A percentile compares a stretch with the other conserved stretches of the same genome.
These are phyloP conservation scores for Pichia deserticola DNA, from an alignment of 805 yeast species.

Conservation along the genomic window DNA sequence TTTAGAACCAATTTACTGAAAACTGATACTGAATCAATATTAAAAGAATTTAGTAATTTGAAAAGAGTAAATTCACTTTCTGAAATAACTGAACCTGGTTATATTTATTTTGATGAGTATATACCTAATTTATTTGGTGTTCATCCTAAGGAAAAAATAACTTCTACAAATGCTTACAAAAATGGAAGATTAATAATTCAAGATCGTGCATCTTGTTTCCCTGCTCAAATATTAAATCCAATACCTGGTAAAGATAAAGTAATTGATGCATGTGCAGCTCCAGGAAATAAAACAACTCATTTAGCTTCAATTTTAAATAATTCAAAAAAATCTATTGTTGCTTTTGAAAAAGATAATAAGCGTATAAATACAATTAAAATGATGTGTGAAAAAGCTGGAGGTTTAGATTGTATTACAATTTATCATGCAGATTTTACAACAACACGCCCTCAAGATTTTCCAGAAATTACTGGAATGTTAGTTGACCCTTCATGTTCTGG, in stretches of 20 bases:
- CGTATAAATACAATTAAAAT: slow-evolving; percentile 62
- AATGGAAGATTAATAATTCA: slow-evolving; percentile 82
- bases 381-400: slow-evolving; percentile 79
- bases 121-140: slow-evolving; percentile 78
- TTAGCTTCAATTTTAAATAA: slow-evolving; percentile 56
- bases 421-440: slow-evolving; percentile 55
- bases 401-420: slow-evolving; percentile 35
- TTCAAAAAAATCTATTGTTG: slow-evolving; percentile 46
- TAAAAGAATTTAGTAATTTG: slow-evolving; percentile 37
- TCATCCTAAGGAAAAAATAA: slow-evolving; percentile 65
- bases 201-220: slow-evolving; percentile 95
- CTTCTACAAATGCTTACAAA: slow-evolving; percentile 60
- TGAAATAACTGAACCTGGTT: slow-evolving; percentile 37
- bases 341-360: slow-evolving; percentile 79
- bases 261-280: slow-evolving; percentile 96
- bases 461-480: slow-evolving; percentile 66
- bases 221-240: slow-evolving; percentile 75
- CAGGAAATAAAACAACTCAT: slow-evolving; percentile 97
- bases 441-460: slow-evolving; percentile 49
- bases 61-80: slow-evolving; percentile 39
- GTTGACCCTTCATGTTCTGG: slow-evolving; percentile 99
- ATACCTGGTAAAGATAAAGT: slow-evolving; percentile 46
- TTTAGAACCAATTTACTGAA: slow-evolving; percentile 64
- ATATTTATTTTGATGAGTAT: slow-evolving; percentile 62
- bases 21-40: slow-evolving; percentile 32